Base-by-base conservation (phyloP, 164 flowering plant genomes). In the Sextonia rubra region DNA sequence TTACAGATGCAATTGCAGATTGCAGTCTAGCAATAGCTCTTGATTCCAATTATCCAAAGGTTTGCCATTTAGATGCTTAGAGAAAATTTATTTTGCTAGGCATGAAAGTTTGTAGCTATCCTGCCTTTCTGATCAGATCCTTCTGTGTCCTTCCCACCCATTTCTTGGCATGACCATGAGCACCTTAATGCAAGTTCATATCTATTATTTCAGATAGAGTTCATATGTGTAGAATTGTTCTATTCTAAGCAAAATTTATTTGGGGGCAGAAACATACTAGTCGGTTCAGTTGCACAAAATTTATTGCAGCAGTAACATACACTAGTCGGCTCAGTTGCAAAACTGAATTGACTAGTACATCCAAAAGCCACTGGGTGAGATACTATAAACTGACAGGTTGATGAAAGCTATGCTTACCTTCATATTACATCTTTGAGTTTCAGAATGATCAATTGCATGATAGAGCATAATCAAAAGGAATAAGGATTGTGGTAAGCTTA, bases 1-100 rank as follows among this genome's bases (percentile, higher is more conserved):
- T 91, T 66, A 79, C 88, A 75, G 97, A 93, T 85, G 99, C 99
- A 73, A 93, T 96, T 83, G 88, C 97, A 18, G 99, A 96, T 83
- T 96, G 98, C 81, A 90, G 94, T 77, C 79, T 93, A 24, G 92
- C 99, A 65, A 90, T 96, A 22, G 97, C 98, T 61, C 95, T 96
- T 70, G 91, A 93, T 82, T 86, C 80, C 76, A 85, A 77, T 77
- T 96, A 96, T 69, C 65, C 79, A 23, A 96, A 96, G 97, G 99
- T 96, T 73, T 76, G 83, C 64, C 24, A 52, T 52, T 52, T 15
- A 20, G 17, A 20, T 52, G 17, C 20, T 52, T 52, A 52, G 58
- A 52, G n/a, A 15, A 15, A 15, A 20, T 17, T 52, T 17, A 52
- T 52, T 52, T 20, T n/a, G n/a, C n/a, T n/a, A n/a, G n/a, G n/a